phyloP scores from a whole-genome alignment of 2,329 filamentous ascomycete genomes.

The Penicillium sp. region DNA sequence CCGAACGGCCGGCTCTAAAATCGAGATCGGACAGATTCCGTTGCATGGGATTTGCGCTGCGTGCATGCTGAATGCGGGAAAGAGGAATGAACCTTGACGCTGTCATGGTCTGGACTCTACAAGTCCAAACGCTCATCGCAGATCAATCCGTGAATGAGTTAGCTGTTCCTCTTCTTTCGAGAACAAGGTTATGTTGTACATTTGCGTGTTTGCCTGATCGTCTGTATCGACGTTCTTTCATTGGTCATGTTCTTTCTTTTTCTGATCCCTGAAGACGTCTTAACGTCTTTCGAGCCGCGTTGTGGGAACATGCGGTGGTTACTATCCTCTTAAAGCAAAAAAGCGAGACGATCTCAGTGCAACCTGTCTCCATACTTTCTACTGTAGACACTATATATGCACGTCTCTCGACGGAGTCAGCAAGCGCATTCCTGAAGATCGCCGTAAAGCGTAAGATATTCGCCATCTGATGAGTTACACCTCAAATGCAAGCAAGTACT shows the following conservation, averaged over 20 bases:
- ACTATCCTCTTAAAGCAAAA: no score
- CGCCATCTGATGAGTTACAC: neutral
- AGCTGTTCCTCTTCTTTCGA: neutral
- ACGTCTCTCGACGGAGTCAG: neutral
- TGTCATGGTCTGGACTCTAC: neutral
- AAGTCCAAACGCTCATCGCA: neutral
- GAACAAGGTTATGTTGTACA: neutral
- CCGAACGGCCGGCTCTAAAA: neutral
- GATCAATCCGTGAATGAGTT: neutral
- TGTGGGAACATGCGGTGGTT: no score
- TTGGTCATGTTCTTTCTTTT: no score
- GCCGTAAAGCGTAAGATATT: neutral
- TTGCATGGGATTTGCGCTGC: constrained; percentile 4
- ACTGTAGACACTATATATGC: neutral
- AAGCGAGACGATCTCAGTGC: no score
- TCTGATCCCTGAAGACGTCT: no score
- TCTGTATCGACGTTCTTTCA: neutral
- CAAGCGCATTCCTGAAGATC: neutral
- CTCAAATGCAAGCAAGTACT: neutral
- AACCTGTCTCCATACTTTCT: no score
- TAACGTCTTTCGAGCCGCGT: no score
- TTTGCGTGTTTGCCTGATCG: neutral
- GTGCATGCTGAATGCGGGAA: neutral
- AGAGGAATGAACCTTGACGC: neutral
- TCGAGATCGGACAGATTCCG: constrained; percentile 4